A percentile compares a stretch with the other conserved stretches of the same genome.
phyloP scores from a whole-genome alignment of 1,284 basidiomycete genomes.

The Thelephora terrestris region DNA sequence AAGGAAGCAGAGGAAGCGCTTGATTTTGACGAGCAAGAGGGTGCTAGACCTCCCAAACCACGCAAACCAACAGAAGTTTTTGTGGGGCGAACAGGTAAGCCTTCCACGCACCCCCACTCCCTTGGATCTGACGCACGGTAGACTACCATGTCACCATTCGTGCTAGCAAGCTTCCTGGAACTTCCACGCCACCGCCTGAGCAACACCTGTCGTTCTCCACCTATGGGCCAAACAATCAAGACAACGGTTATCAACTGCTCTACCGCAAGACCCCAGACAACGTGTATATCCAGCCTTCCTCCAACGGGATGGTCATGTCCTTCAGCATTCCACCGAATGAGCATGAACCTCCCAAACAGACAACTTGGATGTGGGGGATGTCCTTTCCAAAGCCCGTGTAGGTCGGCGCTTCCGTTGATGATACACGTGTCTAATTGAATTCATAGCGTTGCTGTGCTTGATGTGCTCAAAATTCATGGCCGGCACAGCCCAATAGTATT shows the following conservation, averaged over 20 bases:
- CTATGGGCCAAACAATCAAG: constrained; percentile 78
- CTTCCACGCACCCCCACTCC: background rate
- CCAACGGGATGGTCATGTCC: constrained; percentile 66
- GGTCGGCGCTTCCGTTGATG: constrained; percentile 8
- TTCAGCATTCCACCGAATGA: constrained; percentile 36
- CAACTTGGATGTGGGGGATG: constrained; percentile 46
- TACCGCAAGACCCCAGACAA: constrained; percentile 68
- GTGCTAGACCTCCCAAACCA: constrained; percentile 31
- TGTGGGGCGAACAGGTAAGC: constrained; percentile 74
- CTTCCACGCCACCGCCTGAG: constrained; percentile 33
- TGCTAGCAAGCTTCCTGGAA: constrained; percentile 29
- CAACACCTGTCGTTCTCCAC: constrained; percentile 76
- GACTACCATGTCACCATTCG: constrained; percentile 69
- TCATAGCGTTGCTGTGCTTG: constrained; percentile 67
- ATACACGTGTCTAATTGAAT: background rate
- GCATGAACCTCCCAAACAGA: constrained; percentile 16
- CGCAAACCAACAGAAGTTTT: constrained; percentile 51
- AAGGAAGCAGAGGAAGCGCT: constrained; percentile 27
- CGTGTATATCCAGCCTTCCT: constrained; percentile 67
- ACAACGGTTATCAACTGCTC: constrained; percentile 48
- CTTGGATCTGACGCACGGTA: constrained; percentile 17
- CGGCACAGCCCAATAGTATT: constrained; percentile 59
- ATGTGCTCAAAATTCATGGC: constrained; percentile 45
- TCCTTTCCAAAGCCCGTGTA: constrained; percentile 50
- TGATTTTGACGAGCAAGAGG: constrained; percentile 62